phyloP scores from a whole-genome alignment of 1,139 yeast species.

The Blastobotrys persicus region DNA sequence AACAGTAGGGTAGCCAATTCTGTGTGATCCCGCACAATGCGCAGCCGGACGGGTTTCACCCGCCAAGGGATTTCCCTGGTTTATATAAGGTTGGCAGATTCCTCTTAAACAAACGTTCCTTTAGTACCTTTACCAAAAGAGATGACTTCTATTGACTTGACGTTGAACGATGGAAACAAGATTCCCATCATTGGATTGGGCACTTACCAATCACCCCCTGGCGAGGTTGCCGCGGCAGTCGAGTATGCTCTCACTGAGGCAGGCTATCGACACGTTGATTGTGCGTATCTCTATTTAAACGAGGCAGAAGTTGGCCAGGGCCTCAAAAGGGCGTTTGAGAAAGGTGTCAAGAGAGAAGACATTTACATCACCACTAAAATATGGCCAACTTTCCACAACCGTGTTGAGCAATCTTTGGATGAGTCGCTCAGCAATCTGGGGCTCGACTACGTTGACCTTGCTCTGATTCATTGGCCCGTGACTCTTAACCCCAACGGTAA shows the following conservation, averaged over 20 bases:
- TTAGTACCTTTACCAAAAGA: too few species aligned
- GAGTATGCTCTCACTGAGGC: slow-evolving; percentile 42
- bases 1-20: too few species aligned
- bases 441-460: slow-evolving; percentile 75
- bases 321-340: slow-evolving; percentile 49
- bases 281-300: slow-evolving; percentile 55
- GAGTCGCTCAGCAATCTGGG: slow-evolving; percentile 62
- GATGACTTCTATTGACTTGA: too few species aligned
- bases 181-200: slow-evolving; percentile 63
- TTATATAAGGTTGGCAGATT: too few species aligned
- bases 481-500: slow-evolving; percentile 34
- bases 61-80: too few species aligned
- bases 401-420: slow-evolving; percentile 56
- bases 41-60: too few species aligned
- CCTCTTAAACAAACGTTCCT: too few species aligned
- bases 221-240: slow-evolving; percentile 44
- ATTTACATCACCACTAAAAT: slow-evolving; percentile 56
- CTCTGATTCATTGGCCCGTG: slow-evolving; percentile 83
- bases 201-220: slow-evolving; percentile 47
- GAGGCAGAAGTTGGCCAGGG: slow-evolving; percentile 58
- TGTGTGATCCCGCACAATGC: too few species aligned
- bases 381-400: slow-evolving; percentile 49
- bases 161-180: slow-evolving; percentile 36
- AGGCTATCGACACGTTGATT: slow-evolving; percentile 60
- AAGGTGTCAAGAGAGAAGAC: slow-evolving; percentile 49